phyloP scores from a whole-genome alignment of 208 protist species.

The Crithidia sp. region DNA sequence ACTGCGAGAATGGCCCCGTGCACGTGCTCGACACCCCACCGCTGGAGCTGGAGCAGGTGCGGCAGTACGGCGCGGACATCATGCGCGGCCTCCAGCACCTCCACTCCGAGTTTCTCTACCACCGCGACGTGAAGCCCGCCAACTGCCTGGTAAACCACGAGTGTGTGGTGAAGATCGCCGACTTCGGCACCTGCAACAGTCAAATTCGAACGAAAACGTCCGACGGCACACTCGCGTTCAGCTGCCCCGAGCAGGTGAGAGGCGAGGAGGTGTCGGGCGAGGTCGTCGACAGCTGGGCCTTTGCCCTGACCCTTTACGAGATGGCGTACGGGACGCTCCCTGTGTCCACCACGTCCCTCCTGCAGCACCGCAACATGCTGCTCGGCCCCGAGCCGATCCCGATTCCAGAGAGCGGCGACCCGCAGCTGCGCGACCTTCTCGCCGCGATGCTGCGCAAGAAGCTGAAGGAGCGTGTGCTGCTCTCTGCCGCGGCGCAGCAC shows the following conservation, averaged over 20 bases:
- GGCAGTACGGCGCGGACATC: conserved; percentile 65
- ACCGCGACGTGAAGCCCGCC: conserved; percentile 84
- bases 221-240: conserved; percentile 85
- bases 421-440: conserved; percentile 60
- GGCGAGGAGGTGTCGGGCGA: conserved; percentile 63
- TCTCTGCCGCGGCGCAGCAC: conserved; percentile 53
- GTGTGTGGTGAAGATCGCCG: conserved; percentile 82
- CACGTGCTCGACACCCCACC: conserved; percentile 59
- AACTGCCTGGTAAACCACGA: conserved; percentile 79
- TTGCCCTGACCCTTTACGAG: conserved; percentile 90
- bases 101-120: conserved; percentile 80
- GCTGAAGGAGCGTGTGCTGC: conserved; percentile 56
- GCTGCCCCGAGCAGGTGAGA: conserved; percentile 71
- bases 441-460: conserved; percentile 76
- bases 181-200: conserved; percentile 89
- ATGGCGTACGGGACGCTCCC: conserved; percentile 75
- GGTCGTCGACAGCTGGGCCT: conserved; percentile 90
- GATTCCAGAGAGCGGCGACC: conserved; percentile 31
- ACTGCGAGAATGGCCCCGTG: conserved; percentile 84
- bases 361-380: conserved; percentile 23
- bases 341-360: conserved; percentile 26
- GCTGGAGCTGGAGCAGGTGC: conserved; percentile 54
- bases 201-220: conserved; percentile 37
- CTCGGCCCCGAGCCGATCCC: conserved; percentile 24
- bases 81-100: conserved; percentile 75